phyloP scores from a whole-genome alignment of 495 filamentous ascomycete species.

The Neurospora pannonica region DNA sequence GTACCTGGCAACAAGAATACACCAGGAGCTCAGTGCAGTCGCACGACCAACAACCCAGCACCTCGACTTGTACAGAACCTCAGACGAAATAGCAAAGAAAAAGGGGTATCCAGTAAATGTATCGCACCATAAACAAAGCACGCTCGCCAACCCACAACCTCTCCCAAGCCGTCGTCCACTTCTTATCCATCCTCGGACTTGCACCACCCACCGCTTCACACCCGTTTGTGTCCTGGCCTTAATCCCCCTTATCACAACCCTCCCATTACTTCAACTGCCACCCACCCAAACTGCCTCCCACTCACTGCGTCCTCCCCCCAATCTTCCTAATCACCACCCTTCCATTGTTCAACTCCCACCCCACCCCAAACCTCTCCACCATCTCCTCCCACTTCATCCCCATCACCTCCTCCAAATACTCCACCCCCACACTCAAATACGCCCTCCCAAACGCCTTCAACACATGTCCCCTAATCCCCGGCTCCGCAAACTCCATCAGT shows the following conservation, averaged over 20 bases:
- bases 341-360: constrained; percentile 61
- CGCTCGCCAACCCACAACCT: background rate
- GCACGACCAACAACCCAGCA: background rate
- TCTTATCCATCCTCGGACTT: background rate
- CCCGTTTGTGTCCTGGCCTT: background rate
- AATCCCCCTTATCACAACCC: background rate
- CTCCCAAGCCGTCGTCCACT: background rate
- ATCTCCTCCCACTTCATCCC: constrained; percentile 59
- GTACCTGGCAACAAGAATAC: background rate
- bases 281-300: background rate
- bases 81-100: background rate
- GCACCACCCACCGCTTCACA: background rate
- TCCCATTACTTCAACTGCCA: background rate
- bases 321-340: constrained; percentile 61
- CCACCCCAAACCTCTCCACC: constrained; percentile 53
- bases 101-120: background rate
- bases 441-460: constrained; percentile 75
- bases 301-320: constrained; percentile 21
- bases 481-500: constrained; percentile 73
- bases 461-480: constrained; percentile 56
- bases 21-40: background rate
- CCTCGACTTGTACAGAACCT: background rate
- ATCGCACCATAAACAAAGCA: background rate
- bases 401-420: constrained; percentile 54
- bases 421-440: constrained; percentile 63